Conservation (phyloP, 495 filamentous ascomycete species). For the Penicillium steckii region DNA sequence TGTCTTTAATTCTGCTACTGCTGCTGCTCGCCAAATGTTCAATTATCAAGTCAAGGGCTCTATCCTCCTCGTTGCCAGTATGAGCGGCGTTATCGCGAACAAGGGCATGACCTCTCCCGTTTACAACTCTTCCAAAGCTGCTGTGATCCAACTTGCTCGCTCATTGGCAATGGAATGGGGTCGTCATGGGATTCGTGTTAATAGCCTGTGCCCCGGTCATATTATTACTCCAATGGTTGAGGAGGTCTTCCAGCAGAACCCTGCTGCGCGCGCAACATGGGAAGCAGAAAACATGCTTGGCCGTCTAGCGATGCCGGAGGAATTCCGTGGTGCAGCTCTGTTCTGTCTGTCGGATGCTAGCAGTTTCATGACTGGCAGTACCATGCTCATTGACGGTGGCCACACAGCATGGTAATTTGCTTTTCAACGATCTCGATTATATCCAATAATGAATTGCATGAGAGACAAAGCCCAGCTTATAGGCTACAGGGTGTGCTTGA, state of each 20-base stretch:
- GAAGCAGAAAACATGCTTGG: slow-evolving; percentile 70
- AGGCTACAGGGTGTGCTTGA: not conserved
- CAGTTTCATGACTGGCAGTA: slow-evolving; percentile 69
- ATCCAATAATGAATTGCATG: not conserved
- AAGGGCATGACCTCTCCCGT: slow-evolving; percentile 65
- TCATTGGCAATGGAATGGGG: slow-evolving; percentile 75
- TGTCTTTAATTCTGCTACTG: slow-evolving; percentile 75
- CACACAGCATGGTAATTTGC: slow-evolving; percentile 54
- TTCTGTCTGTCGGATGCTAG: slow-evolving; percentile 64
- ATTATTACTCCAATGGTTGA: slow-evolving; percentile 72
- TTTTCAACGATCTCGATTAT: not conserved
- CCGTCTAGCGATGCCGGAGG: slow-evolving; percentile 58
- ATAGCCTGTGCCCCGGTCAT: slow-evolving; percentile 66
- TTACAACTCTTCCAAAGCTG: slow-evolving; percentile 71
- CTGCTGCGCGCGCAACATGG: slow-evolving; percentile 58
- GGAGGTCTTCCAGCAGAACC: slow-evolving; percentile 64
- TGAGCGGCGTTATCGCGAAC: slow-evolving; percentile 81
- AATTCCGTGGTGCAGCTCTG: slow-evolving; percentile 64
- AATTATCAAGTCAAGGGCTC: slow-evolving; percentile 57
- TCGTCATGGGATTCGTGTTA: slow-evolving; percentile 64
- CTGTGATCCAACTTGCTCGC: slow-evolving; percentile 62
- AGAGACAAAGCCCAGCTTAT: not conserved
- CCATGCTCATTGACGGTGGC: slow-evolving; percentile 61
- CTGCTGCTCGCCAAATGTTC: slow-evolving; percentile 74
- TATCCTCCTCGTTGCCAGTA: slow-evolving; percentile 72